Conservation (phyloP, 371 early-diverging fungal species). For the Apophysomyces ossiformis region DNA sequence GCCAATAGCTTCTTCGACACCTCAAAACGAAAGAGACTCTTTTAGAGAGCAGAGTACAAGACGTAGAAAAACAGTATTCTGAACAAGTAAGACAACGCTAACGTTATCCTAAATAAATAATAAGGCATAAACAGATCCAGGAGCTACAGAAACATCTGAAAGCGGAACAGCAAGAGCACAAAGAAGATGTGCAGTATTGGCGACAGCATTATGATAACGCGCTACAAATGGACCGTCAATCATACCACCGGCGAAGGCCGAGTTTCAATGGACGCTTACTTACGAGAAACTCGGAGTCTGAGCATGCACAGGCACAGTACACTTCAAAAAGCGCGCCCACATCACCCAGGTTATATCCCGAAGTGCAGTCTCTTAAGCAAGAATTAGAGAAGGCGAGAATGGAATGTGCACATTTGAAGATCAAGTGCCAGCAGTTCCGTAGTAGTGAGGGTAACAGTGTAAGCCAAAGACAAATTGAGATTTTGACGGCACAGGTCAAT, state of each 20-base stretch:
- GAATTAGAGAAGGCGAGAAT: neutral
- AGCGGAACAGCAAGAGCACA: slow-evolving; percentile 17
- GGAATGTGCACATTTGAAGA: slow-evolving; percentile 7
- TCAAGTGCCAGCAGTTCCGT: slow-evolving; percentile 15
- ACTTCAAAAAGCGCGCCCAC: slow-evolving; percentile 21
- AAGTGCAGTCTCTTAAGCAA: neutral
- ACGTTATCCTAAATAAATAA: too few relatives aligned
- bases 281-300: slow-evolving; percentile 20
- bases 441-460: slow-evolving; percentile 7
- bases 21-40: slow-evolving; percentile 34
- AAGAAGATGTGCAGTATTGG: slow-evolving; percentile 20
- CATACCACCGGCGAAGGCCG: slow-evolving; percentile 28
- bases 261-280: slow-evolving; percentile 26
- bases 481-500: neutral
- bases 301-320: slow-evolving; percentile 8
- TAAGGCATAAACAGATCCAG: slow-evolving; percentile 12
- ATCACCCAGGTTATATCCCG: slow-evolving; percentile 12
- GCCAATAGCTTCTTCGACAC: slow-evolving; percentile 33
- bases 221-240: slow-evolving; percentile 27
- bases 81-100: slow-evolving; percentile 17
- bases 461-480: neutral
- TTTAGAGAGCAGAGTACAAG: slow-evolving; percentile 31
- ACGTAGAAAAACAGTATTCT: slow-evolving; percentile 23
- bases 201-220: slow-evolving; percentile 19
- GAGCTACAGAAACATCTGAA: slow-evolving; percentile 22